phyloP scores from a whole-genome alignment of 2,329 filamentous ascomycete species.

The Cladophialophora bantiana region DNA sequence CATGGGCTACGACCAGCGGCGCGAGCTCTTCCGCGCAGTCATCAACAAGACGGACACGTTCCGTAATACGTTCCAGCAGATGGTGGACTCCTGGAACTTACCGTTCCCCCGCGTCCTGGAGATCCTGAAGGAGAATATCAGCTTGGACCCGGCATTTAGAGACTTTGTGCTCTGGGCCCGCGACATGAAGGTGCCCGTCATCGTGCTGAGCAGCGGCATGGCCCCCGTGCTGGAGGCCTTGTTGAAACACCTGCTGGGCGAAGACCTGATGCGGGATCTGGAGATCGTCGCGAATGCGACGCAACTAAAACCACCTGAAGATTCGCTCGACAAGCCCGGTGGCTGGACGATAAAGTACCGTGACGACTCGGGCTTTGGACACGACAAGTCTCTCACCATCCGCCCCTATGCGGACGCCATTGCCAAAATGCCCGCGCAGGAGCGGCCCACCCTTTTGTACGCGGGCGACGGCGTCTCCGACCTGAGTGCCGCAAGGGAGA shows the following conservation, averaged over 20 bases:
- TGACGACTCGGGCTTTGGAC: conserved; percentile 83
- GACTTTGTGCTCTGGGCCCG: conserved; percentile 86
- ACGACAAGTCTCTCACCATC: conserved; percentile 94
- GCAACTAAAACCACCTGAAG: conserved; percentile 66
- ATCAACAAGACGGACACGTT: conserved; percentile 65
- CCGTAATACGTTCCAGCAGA: conserved; percentile 79
- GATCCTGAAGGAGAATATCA: conserved; percentile 79
- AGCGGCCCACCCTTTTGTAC: conserved; percentile 87
- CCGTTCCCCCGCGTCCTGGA: conserved; percentile 84
- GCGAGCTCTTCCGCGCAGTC: conserved; percentile 76
- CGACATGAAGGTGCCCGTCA: conserved; percentile 84
- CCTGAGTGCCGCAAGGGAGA: conserved; percentile 88
- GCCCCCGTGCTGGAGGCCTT: conserved; percentile 85
- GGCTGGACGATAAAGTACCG: conserved; percentile 91
- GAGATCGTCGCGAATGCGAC: conserved; percentile 92
- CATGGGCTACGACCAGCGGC: conserved; percentile 75
- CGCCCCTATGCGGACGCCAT: conserved; percentile 73
- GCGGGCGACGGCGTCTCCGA: conserved; percentile 95
- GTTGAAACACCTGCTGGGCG: conserved; percentile 80
- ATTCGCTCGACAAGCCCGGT: conserved; percentile 76
- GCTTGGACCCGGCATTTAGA: conserved; percentile 85
- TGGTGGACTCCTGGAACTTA: conserved; percentile 85
- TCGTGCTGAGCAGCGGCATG: conserved; percentile 93
- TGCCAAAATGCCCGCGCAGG: conserved; percentile 65
- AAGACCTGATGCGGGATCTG: conserved; percentile 72